These are phyloP conservation scores for Pyracantha coccinea DNA, from an alignment of 331 rosid genomes.

Conservation along the genomic window DNA sequence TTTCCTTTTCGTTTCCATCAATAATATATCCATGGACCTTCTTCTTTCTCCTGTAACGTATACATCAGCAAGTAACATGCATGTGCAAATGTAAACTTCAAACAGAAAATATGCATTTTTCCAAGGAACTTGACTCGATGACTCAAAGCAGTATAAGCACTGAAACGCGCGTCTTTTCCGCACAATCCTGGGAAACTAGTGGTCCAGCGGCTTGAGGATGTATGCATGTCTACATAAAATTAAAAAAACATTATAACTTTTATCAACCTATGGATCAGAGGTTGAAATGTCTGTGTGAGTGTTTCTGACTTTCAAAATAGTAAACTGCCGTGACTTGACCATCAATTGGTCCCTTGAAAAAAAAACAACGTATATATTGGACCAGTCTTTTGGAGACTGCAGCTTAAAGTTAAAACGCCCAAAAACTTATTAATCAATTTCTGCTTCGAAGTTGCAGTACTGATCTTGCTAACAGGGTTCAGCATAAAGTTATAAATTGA, in stretches of 20 bases:
- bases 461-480: neutral
- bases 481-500: neutral
- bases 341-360: too few relatives aligned
- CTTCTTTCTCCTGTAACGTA: neutral
- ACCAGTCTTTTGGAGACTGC: neutral
- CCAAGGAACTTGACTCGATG: neutral
- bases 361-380: neutral
- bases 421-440: too few relatives aligned
- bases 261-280: too few relatives aligned
- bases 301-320: fast-evolving
- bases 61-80: neutral
- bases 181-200: neutral
- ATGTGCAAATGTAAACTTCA: neutral
- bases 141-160: neutral
- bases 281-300: too few relatives aligned
- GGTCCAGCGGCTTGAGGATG: neutral
- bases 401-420: too few relatives aligned
- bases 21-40: neutral
- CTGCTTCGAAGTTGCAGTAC: neutral
- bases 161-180: neutral
- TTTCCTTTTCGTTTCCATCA: too few relatives aligned
- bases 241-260: too few relatives aligned
- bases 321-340: too few relatives aligned
- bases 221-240: neutral
- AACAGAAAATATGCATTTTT: neutral